Base-by-base conservation (phyloP, 2,329 filamentous ascomycete species). In the Elsinoe arachidis region DNA sequence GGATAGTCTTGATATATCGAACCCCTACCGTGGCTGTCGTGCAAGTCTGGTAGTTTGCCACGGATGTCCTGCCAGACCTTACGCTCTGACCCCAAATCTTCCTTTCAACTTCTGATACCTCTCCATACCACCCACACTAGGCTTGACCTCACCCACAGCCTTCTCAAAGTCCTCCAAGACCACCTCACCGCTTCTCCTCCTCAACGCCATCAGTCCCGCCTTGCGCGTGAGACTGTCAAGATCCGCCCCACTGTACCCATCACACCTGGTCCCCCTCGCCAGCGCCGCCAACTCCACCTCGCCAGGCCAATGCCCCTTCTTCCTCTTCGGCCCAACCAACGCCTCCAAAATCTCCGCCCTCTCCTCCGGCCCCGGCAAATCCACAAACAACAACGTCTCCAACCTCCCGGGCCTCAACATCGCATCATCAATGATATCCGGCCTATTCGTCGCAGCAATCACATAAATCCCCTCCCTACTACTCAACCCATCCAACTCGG, bases 371-470 rank as follows among this genome's bases (percentile, higher is more conserved):
- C 83, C 85, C 0, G 93, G 93, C 0, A 97, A 75, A 65, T 93
- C 91, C 38, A 99, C 87, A 64, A 92, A 96, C 23, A 97, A 79
- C n/a, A 86, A 82, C 0, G 86, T 92, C 62, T 91, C 92, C 1
- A 99, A 79, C 23, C 93, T 85, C 0, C 93, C 93, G 0, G 93
- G 92, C 1, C 93, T 86, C 10, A 97, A 80, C 83, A 99, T 95
- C 1, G 93, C 93, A 1, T 89, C 85, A 69, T 99, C 93, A 63
- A 99, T 97, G 75, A 96, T 95, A 68, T 97, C 92, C 0, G 92
- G 92, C 0, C 93, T 78, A 70, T 99, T 99, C 1, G 93, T 97
- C 0, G 93, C 93, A 21, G 88, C 93, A 59, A 99, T 90, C 14
- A 99, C 86, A 70, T 93, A 97, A 61, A 99, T 91, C 14, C 92